Evolutionary conservation across 805 yeast species (phyloP), one percentile per base, ranked within the genome.

Genomic region (Debaryomyces prosopidis): DNA sequence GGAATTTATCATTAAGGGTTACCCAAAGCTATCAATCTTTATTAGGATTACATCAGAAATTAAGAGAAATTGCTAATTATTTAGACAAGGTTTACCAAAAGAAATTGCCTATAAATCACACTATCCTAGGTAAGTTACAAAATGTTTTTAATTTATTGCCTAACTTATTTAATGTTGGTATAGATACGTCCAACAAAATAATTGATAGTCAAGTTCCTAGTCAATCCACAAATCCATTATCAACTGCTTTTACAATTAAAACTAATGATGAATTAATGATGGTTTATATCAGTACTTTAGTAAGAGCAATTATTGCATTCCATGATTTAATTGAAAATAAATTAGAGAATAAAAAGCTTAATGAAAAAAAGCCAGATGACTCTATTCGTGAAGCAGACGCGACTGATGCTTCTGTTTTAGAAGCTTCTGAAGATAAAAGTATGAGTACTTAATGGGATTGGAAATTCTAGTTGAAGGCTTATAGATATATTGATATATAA

Each of bases 211-310:
- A 35, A 16, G 17, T 30, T 33, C 51, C 45, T 6, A 31, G 45
- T 10, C 35, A 63, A 33, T 55, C 71, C n/a, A 58, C 69, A 15
- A 79, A 75, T 53, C 83, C 82, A 27, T 73, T 94, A 50, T 76
- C 86, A 16, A 77, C 84, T 43, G 95, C 98, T 2, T 86, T 92
- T 62, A 90, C 96, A 1, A 79, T 87, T 36, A 94, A 92, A 69
- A 89, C 99, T 2, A 95, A 94, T 62, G 99, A 94, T 62, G 96
- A 94, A 66, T 75, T 95, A 56, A 92, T 95, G 99, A 79, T 89
- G 60, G 82, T 94, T 19, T 95, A 95, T 64, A 82, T 94, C 53
- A 81, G 94, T 58, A 85, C 92, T 42, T 73, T 94, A 58, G 96
- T 94, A 18, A 81, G 98, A 62, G 87, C 98, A 5, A 91, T 95